Evolutionary conservation across 1,139 yeast species (phyloP).

Genomic region (Hemisphaericaspora lyxosophila): DNA sequence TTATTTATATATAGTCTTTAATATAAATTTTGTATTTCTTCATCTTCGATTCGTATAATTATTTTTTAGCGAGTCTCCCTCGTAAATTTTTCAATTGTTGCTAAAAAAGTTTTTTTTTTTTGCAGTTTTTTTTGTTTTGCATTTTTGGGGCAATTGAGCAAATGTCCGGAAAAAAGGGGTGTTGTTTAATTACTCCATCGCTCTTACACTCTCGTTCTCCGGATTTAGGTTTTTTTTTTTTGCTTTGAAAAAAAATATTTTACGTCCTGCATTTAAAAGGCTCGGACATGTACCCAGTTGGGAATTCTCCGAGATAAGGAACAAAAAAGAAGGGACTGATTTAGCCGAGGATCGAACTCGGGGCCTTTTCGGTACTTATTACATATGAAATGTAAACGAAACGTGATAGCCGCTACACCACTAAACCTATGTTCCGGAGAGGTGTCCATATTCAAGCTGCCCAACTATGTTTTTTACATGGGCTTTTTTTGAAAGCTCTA

Average conservation of each 20-base stretch:
- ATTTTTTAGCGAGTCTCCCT: neutral
- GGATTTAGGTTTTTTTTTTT: neutral
- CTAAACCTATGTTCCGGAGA: conserved; percentile 6
- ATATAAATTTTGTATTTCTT: conserved; percentile 1
- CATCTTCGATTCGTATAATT: neutral
- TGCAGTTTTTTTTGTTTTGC: conserved; percentile 5
- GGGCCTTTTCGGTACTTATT: conserved; percentile 28
- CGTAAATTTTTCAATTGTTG: conserved; percentile 5
- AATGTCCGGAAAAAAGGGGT: conserved; percentile 5
- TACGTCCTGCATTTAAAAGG: too few species aligned
- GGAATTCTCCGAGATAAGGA: too few species aligned
- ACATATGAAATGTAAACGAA: conserved; percentile 12
- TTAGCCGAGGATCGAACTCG: conserved; percentile 31
- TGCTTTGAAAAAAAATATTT: too few species aligned
- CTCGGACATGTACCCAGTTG: too few species aligned
- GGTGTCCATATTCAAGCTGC: neutral
- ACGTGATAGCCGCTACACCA: conserved; percentile 14
- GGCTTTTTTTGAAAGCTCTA: too few species aligned
- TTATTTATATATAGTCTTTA: conserved; percentile 5
- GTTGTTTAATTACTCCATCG: too few species aligned
- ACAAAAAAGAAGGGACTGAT: too few species aligned
- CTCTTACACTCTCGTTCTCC: too few species aligned
- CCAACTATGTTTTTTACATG: neutral
- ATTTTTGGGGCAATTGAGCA: conserved; percentile 3
- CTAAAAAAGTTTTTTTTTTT: conserved; percentile 5